These are phyloP conservation scores for Penicillium sp. DNA, from an alignment of 2,329 filamentous ascomycete genomes.

Conservation along the genomic window DNA sequence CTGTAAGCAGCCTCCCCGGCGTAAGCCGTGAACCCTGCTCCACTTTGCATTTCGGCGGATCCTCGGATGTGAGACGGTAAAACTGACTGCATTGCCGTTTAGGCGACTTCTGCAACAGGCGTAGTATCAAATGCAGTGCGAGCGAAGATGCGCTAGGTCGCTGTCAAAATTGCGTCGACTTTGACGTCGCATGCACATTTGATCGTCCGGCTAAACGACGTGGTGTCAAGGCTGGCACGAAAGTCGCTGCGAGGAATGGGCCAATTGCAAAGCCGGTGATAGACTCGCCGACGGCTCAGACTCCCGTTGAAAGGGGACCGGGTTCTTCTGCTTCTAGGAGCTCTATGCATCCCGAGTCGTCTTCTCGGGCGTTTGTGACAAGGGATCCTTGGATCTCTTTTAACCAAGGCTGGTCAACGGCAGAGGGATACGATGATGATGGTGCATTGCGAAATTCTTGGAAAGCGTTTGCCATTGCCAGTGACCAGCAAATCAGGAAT, in stretches of 20 bases:
- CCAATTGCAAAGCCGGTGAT: conserved; percentile 1
- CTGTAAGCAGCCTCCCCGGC: conserved; percentile 16
- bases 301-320: conserved; percentile 8
- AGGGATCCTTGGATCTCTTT: conserved; percentile 22
- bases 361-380: conserved; percentile 11
- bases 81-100: conserved; percentile 8
- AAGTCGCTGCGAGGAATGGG: conserved; percentile 7
- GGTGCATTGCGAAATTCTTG: conserved; percentile 34
- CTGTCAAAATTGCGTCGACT: conserved; percentile 53
- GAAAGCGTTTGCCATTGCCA: conserved; percentile 43
- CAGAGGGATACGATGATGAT: conserved; percentile 22
- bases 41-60: conserved; percentile 9
- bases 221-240: conserved; percentile 28
- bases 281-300: conserved; percentile 1
- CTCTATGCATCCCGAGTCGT: conserved; percentile 15
- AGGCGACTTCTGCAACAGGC: conserved; percentile 52
- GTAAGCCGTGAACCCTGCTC: conserved; percentile 4
- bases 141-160: conserved; percentile 35
- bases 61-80: neutral
- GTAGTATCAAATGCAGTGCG: conserved; percentile 47
- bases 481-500: conserved; percentile 40
- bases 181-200: conserved; percentile 51
- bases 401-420: conserved; percentile 15
- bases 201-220: conserved; percentile 45
- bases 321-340: conserved; percentile 18